phyloP scores from a whole-genome alignment of 257 asterid species.

The Gardenia jasminoides region DNA sequence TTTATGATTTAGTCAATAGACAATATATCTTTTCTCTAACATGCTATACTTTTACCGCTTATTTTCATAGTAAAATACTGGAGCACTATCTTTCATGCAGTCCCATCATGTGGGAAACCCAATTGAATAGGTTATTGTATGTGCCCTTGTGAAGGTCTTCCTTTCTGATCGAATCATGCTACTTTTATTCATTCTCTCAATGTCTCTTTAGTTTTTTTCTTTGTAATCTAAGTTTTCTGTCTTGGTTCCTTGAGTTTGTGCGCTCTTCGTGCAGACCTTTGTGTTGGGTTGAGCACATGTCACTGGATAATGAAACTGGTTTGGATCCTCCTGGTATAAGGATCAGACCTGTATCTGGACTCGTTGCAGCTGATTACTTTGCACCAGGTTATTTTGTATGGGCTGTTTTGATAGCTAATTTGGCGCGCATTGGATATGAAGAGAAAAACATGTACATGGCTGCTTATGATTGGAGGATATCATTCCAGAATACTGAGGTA shows the following conservation, averaged over 20 bases:
- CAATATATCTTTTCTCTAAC: too few relatives aligned
- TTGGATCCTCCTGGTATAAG: constrained; percentile 78
- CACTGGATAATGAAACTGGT: constrained; percentile 78
- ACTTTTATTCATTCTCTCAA: not conserved
- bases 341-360: constrained; percentile 81
- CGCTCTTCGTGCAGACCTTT: constrained; percentile 53
- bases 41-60: too few relatives aligned
- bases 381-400: constrained; percentile 86
- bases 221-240: not conserved
- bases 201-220: not conserved
- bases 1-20: too few relatives aligned
- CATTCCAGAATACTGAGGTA: constrained; percentile 88
- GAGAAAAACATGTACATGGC: constrained; percentile 90
- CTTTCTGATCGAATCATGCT: not conserved
- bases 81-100: too few relatives aligned
- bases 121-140: too few relatives aligned
- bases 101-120: too few relatives aligned
- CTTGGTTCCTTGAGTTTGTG: constrained; percentile 1
- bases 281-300: constrained; percentile 88
- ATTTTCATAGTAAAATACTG: too few relatives aligned
- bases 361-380: constrained; percentile 83
- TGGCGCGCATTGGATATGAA: constrained; percentile 89
- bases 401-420: constrained; percentile 80
- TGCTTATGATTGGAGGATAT: constrained; percentile 87
- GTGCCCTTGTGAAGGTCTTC: not conserved